These are phyloP conservation scores for Phytophthora cryptogea DNA, from an alignment of 352 stramenopile genomes.

Conservation along the genomic window DNA sequence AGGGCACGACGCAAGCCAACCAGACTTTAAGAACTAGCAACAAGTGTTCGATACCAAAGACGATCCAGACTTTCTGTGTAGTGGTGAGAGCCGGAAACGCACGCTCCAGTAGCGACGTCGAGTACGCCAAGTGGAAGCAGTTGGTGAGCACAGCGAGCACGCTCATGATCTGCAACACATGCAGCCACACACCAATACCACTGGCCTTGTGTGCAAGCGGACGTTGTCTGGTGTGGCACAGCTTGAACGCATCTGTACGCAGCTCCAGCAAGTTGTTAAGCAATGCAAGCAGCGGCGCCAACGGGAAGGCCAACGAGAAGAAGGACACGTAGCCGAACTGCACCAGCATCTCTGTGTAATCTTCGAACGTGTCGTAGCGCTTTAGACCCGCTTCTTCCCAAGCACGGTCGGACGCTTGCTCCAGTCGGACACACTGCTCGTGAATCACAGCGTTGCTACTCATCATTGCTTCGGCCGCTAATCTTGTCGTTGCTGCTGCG, in stretches of 20 bases:
- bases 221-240: conserved; percentile 91
- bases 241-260: conserved; percentile 94
- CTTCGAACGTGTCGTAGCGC: conserved; percentile 94
- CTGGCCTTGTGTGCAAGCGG: conserved; percentile 93
- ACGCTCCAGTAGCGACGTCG: conserved; percentile 69
- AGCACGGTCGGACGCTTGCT: conserved; percentile 78
- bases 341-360: conserved; percentile 94
- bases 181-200: conserved; percentile 89
- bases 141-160: conserved; percentile 96
- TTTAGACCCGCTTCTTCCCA: conserved; percentile 92
- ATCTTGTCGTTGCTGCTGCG: conserved; percentile 15
- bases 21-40: conserved; percentile 70
- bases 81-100: conserved; percentile 36
- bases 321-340: conserved; percentile 96
- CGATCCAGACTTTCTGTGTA: conserved; percentile 76
- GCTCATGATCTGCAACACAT: conserved; percentile 95
- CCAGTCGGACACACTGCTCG: conserved; percentile 77
- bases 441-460: conserved; percentile 68
- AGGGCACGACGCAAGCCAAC: conserved; percentile 61
- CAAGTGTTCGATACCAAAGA: conserved; percentile 76
- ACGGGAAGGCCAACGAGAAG: conserved; percentile 94
- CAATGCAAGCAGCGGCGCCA: conserved; percentile 93
- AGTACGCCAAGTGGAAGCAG: conserved; percentile 93
- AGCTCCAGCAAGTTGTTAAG: conserved; percentile 94
- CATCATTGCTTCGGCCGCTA: conserved; percentile 25